A percentile compares a stretch with the other conserved stretches of the same genome.
Evolutionary conservation across 129 eudicot species (phyloP).

Genomic region (Escallonia rubra): DNA sequence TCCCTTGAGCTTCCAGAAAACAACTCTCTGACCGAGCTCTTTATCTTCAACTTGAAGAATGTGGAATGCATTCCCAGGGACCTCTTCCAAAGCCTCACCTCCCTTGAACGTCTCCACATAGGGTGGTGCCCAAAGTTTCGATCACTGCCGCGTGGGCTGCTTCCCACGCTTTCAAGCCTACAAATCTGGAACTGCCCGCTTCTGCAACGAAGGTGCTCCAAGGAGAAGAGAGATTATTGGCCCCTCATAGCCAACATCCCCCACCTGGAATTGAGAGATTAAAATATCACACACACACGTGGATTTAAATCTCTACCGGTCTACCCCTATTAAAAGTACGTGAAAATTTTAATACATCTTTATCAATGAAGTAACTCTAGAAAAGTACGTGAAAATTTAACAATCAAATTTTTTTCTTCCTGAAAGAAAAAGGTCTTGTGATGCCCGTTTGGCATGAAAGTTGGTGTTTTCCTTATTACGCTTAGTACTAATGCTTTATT

Average conservation of each 20-base stretch:
- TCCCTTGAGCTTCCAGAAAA: neutral
- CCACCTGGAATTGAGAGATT: too few relatives aligned
- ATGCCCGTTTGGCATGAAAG: too few relatives aligned
- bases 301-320: too few relatives aligned
- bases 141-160: conserved; percentile 2
- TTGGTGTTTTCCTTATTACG: too few relatives aligned
- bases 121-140: neutral
- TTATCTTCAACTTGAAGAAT: neutral
- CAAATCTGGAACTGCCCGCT: neutral
- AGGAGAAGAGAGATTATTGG: conserved; percentile 2
- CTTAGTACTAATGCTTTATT: too few relatives aligned
- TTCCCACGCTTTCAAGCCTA: conserved; percentile 12
- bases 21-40: neutral
- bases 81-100: conserved; percentile 17
- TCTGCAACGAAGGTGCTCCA: neutral
- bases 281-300: too few relatives aligned
- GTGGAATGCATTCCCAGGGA: conserved; percentile 3
- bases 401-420: too few relatives aligned
- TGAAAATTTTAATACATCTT: too few relatives aligned
- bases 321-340: too few relatives aligned
- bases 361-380: too few relatives aligned
- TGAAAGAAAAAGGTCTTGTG: too few relatives aligned
- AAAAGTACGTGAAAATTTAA: too few relatives aligned
- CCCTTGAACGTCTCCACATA: neutral
- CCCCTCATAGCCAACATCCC: conserved; percentile 17